Conservation (phyloP, 129 eudicot species). For the Ambrosia trifida region DNA sequence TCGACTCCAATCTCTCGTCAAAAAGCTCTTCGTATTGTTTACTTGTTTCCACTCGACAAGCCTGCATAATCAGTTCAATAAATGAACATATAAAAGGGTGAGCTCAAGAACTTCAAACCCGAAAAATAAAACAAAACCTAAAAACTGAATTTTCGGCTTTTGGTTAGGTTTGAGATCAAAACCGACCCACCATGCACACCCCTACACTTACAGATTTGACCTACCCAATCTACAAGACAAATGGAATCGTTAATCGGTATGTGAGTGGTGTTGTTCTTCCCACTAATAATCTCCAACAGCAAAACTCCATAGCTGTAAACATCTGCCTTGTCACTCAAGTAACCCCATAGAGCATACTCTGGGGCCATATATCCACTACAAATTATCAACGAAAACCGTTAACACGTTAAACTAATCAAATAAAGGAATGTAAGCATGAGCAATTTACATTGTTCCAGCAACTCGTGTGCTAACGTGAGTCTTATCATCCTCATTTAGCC, state of each 20-base stretch:
- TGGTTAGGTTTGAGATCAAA: too few species aligned
- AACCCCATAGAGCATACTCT: constrained; percentile 86
- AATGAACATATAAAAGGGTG: not conserved
- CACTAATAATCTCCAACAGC: too few species aligned
- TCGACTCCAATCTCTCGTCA: constrained; percentile 48
- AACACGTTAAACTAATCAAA: not conserved
- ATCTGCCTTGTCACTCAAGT: constrained; percentile 81
- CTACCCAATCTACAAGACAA: too few species aligned
- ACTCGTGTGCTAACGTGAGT: constrained; percentile 78
- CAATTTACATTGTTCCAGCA: constrained; percentile 80
- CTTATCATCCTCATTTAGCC: constrained; percentile 66
- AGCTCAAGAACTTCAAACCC: too few species aligned
- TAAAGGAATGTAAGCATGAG: constrained; percentile 1
- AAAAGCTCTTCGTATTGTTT: constrained; percentile 55
- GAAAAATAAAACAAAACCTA: too few species aligned
- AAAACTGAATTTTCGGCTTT: too few species aligned
- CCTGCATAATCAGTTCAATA: constrained; percentile 39
- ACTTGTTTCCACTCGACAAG: constrained; percentile 57
- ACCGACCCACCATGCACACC: too few species aligned
- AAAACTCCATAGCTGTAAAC: constrained; percentile 91
- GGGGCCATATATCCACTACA: constrained; percentile 98
- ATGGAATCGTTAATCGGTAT: too few species aligned
- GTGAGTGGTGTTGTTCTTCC: too few species aligned
- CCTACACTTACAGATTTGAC: too few species aligned
- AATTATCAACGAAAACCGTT: not conserved